Evolutionary conservation across 306 rosid species (phyloP), one percentile per base, ranked within the genome.

Genomic region (Macrotyloma uniflorum): DNA sequence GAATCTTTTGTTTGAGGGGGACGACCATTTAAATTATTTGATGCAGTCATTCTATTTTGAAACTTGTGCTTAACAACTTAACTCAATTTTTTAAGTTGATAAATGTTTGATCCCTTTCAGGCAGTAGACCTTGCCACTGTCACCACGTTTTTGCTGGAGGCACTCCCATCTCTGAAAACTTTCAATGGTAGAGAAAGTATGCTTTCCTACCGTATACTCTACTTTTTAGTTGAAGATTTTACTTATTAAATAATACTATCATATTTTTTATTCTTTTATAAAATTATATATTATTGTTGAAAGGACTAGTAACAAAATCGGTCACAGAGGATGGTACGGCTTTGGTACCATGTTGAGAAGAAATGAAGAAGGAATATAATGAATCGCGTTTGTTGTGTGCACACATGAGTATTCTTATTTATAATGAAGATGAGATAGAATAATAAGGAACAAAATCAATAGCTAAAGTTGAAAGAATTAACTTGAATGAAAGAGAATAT

Each of bases 101-200:
- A 28, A 54, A 22, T 73, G 22, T 68, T 47, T 70, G 53, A 72
- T 67, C 81, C 43, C 81, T 70, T 78, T 74, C 86, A 94, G 98
- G 98, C 97, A 23, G 72, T 87, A 69, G 93, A 88, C 84, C 92
- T 94, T 86, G 97, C 98, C 79, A 86, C 90, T 61, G 89, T 90
- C 67, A 74, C 92, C 73, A 90, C 95, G 28, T 82, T 71, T 80
- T 89, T 94, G 85, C 86, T 94, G 84, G 97, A 87, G 83, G 81
- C 88, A 12, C 95, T 90, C 83, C 98, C 97, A 35, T 88, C 97
- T 33, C 63, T 86, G 54, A 90, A 85, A 79, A 82, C 88, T 73
- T 74, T 85, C 23, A 72, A 65, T 77, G 78, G 58, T 70, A 88
- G 81, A 84, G 91, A 83, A 81, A 84, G 90, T 94, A 88, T 69